Base-by-base conservation (phyloP, 192 early-diverging fungal genomes). In the Gamsiella multidivaricata region DNA sequence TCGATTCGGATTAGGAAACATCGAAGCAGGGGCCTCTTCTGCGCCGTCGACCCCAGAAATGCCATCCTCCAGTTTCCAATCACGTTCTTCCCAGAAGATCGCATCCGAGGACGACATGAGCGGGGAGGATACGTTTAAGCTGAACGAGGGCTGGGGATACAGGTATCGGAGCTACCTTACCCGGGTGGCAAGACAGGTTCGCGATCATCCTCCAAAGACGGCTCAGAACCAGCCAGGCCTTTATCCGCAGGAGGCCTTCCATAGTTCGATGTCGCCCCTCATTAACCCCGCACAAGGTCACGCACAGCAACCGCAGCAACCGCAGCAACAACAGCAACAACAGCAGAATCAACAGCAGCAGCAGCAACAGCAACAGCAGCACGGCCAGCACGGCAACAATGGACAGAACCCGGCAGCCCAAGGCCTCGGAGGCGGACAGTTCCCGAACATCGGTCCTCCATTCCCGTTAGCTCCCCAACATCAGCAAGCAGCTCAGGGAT, bases 61-160 rank as follows among this genome's bases (percentile, higher is more conserved):
- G 60, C 34, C 31, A 3, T 69, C 58, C 3, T 47, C 58, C 9
- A 54, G 28, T 28, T 26, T 31, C 18, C 45, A 46, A 12, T 5
- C 32, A 1, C 32, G 58, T 2, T 34, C 51, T 2, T 50, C 52
- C 20, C 54, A 58, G 33, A 58, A 52, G 49, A 78, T 78, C 43
- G 65, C 74, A 12, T 54, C 74, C 17, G 74, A 78, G 26, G 74
- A 78, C 37, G 74, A 69, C 18, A 68, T 78, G 74, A 59, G 68
- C 31, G 61, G 50, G 3, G 61, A 52, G 36, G 74, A 78, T 29
- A 9, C 43, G 10, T 78, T 78, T 49, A 63, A 68, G 39, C 46
- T 62, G 54, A 69, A 33, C 8, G 74, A 78, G 39, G 74, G 74
- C 3, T 78, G 74, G 74, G 74, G 74, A 0, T 78, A 64, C 60